Conservation (phyloP, 2,329 filamentous ascomycete species). For the Neurospora sp. region DNA sequence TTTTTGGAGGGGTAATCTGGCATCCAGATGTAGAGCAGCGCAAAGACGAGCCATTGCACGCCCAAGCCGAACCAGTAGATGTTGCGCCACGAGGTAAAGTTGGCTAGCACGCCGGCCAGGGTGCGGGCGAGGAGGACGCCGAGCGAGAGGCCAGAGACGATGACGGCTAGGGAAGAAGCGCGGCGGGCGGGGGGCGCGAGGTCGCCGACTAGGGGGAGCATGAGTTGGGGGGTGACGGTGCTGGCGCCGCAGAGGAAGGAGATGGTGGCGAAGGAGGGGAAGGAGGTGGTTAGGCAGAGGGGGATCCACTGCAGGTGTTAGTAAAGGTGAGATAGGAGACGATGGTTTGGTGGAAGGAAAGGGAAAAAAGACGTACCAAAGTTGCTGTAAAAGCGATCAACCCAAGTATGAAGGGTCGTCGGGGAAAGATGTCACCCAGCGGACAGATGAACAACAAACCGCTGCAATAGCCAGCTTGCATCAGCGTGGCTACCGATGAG, state of each 20-base stretch:
- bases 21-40: constrained; percentile 61
- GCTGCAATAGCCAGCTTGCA: constrained; percentile 69
- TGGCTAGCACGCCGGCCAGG: constrained; percentile 63
- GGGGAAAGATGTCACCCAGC: constrained; percentile 57
- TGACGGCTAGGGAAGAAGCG: constrained; percentile 60
- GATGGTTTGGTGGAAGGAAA: neutral
- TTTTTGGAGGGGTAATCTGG: constrained; percentile 74
- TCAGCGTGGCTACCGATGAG: constrained; percentile 58
- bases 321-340: neutral
- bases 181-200: constrained; percentile 60
- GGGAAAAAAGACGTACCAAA: constrained; percentile 36
- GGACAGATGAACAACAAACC: constrained; percentile 68
- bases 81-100: constrained; percentile 61
- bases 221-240: constrained; percentile 69
- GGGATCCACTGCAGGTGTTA: constrained; percentile 46
- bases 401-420: constrained; percentile 58
- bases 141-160: constrained; percentile 64
- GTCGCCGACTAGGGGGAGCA: constrained; percentile 73
- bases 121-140: constrained; percentile 69
- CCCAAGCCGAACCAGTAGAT: constrained; percentile 72
- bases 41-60: constrained; percentile 57
- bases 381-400: constrained; percentile 60
- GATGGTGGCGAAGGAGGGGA: constrained; percentile 55
- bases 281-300: constrained; percentile 57
- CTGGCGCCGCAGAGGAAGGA: constrained; percentile 68